A percentile compares a stretch with the other conserved stretches of the same genome.
Conservation (phyloP, 345 rosid species). For the Gossypium anomalum region DNA sequence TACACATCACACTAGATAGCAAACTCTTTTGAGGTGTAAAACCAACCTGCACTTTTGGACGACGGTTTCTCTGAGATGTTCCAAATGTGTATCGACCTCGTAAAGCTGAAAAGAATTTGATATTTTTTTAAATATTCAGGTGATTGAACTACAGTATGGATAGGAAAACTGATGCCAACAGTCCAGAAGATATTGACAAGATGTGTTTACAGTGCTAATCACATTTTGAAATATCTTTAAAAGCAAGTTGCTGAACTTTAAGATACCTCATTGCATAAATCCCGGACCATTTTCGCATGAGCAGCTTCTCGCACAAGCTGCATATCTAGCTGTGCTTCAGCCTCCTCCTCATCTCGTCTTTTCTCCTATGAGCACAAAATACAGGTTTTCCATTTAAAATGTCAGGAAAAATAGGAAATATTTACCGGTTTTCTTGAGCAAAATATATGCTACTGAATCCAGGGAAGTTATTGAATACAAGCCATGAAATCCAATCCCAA, state of each 20-base stretch:
- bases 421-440: not conserved
- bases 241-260: not conserved
- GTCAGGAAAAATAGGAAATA: not conserved
- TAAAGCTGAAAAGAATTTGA: constrained; percentile 43
- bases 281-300: constrained; percentile 65
- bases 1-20: not conserved
- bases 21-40: constrained; percentile 1
- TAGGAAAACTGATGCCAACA: constrained; percentile 12
- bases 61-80: constrained; percentile 56
- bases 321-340: constrained; percentile 51
- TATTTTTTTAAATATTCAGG: not conserved
- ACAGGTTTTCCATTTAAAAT: not conserved
- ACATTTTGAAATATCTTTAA: not conserved
- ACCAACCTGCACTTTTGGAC: constrained; percentile 75
- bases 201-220: not conserved
- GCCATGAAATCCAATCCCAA: constrained; percentile 2
- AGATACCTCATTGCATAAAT: constrained; percentile 57
- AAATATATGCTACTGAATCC: not conserved
- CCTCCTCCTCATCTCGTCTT: constrained; percentile 63
- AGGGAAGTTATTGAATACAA: constrained; percentile 5
- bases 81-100: constrained; percentile 61
- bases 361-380: constrained; percentile 43
- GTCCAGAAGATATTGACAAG: not conserved
- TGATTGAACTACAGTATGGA: constrained; percentile 1
- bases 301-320: constrained; percentile 74